A percentile compares a stretch with the other conserved stretches of the same genome.
Evolutionary conservation across 495 filamentous ascomycete species (phyloP).

Genomic region (Penicillium tannophilum): DNA sequence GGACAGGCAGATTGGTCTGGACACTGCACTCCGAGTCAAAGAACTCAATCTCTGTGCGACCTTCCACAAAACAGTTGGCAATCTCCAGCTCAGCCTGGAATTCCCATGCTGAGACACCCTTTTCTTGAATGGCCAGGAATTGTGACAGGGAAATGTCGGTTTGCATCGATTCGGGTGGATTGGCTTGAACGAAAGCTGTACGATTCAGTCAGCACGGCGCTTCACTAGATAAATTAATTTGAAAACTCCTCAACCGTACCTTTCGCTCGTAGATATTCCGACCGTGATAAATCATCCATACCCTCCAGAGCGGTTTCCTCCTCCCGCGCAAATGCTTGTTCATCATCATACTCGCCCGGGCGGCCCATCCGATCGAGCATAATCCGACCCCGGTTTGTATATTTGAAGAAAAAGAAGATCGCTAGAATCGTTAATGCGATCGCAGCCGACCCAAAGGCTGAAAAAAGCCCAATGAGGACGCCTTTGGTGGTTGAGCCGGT

Average conservation of each 20-base stretch:
- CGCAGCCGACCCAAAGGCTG: conserved; percentile 91
- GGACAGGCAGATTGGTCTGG: conserved; percentile 92
- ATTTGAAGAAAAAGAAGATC: conserved; percentile 90
- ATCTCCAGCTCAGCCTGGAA: conserved; percentile 98
- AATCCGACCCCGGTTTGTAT: conserved; percentile 86
- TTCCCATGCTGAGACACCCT: conserved; percentile 98
- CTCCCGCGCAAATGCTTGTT: conserved; percentile 86
- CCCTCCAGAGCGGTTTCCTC: conserved; percentile 92
- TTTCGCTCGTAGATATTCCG: conserved; percentile 93
- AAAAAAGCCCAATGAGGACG: conserved; percentile 91
- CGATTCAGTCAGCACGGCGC: conserved; percentile 15
- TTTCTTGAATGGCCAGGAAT: conserved; percentile 97
- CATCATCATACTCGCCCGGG: conserved; percentile 96
- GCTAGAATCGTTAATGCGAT: conserved; percentile 80
- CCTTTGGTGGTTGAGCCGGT: conserved; percentile 72
- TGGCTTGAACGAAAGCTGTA: conserved; percentile 87
- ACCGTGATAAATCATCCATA: conserved; percentile 91
- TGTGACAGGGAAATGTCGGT: conserved; percentile 98
- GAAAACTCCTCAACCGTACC: conserved; percentile 51
- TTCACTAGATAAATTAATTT: neutral
- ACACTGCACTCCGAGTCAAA: conserved; percentile 97
- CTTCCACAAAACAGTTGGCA: conserved; percentile 98
- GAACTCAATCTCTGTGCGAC: conserved; percentile 94
- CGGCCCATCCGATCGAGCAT: conserved; percentile 91
- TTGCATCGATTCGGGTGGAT: conserved; percentile 91